Conservation (phyloP, 352 stramenopile genomes). For the Phytophthora nicotianae region DNA sequence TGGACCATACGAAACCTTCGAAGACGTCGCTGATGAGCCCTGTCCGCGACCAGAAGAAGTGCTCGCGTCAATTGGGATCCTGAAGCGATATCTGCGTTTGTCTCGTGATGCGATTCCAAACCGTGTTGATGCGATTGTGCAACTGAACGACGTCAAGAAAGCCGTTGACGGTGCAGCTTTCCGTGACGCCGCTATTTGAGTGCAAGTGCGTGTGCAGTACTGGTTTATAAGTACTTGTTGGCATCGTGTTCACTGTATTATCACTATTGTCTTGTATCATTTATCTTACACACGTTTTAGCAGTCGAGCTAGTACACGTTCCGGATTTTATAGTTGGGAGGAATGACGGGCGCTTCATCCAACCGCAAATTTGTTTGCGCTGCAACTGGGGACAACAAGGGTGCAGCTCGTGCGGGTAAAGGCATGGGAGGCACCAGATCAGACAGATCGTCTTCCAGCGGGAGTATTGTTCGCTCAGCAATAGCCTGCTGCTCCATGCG, state of each 20-base stretch:
- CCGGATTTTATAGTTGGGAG: constrained; percentile 38
- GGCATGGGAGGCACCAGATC: neutral
- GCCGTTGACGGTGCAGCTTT: constrained; percentile 42
- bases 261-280: constrained; percentile 16
- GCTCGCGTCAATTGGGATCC: constrained; percentile 57
- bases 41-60: constrained; percentile 62
- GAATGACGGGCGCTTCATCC: constrained; percentile 15
- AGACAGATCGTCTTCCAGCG: constrained; percentile 40
- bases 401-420: constrained; percentile 2
- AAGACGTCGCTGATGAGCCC: constrained; percentile 56
- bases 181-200: constrained; percentile 33
- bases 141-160: constrained; percentile 76
- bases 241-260: constrained; percentile 17
- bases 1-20: constrained; percentile 55
- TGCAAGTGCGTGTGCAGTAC: neutral
- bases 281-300: constrained; percentile 28
- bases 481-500: constrained; percentile 80
- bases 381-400: constrained; percentile 6
- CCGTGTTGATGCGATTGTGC: constrained; percentile 68
- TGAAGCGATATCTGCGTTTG: constrained; percentile 82
- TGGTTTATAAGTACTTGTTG: constrained; percentile 13
- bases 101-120: constrained; percentile 50
- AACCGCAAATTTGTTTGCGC: constrained; percentile 11
- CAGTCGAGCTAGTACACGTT: constrained; percentile 35
- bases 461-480: constrained; percentile 56